Evolutionary conservation across 176 grass and related monocot species (phyloP).

Genomic region (Phragmites australis): DNA sequence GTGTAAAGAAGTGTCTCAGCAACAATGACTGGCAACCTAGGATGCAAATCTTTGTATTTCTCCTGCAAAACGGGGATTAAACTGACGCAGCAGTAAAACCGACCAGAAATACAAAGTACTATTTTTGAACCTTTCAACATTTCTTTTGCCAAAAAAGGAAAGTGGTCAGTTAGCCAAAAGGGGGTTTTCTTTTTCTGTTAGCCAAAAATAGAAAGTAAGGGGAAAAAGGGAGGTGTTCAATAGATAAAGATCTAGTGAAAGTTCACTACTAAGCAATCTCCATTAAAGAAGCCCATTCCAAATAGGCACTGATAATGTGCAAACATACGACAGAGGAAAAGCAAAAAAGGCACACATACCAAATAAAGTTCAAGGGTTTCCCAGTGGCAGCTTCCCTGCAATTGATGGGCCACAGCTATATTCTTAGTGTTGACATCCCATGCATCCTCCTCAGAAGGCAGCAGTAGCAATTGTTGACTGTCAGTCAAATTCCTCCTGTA

Average conservation of each 20-base stretch:
- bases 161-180: too few relatives aligned
- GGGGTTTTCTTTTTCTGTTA: too few relatives aligned
- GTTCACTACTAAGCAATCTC: too few relatives aligned
- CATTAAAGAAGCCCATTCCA: slow-evolving; percentile 22
- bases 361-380: slow-evolving; percentile 86
- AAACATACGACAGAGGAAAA: slow-evolving; percentile 5
- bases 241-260: too few relatives aligned
- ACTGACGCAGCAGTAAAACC: neutral
- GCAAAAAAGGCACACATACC: slow-evolving; percentile 46
- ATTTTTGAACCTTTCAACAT: too few relatives aligned
- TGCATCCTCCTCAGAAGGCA: slow-evolving; percentile 63
- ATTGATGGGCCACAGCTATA: slow-evolving; percentile 49
- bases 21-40: slow-evolving; percentile 68
- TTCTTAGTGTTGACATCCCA: slow-evolving; percentile 43
- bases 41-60: slow-evolving; percentile 86
- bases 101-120: too few relatives aligned
- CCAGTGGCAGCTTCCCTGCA: slow-evolving; percentile 75
- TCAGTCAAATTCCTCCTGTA: slow-evolving; percentile 58
- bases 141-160: too few relatives aligned
- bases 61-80: slow-evolving; percentile 54
- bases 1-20: slow-evolving; percentile 93
- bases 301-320: neutral
- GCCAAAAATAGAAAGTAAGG: too few relatives aligned
- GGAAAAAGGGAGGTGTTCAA: too few relatives aligned
- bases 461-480: slow-evolving; percentile 49